Evolutionary conservation across 805 yeast genomes (phyloP).

Genomic region (Cyberlindnera petersonii): DNA sequence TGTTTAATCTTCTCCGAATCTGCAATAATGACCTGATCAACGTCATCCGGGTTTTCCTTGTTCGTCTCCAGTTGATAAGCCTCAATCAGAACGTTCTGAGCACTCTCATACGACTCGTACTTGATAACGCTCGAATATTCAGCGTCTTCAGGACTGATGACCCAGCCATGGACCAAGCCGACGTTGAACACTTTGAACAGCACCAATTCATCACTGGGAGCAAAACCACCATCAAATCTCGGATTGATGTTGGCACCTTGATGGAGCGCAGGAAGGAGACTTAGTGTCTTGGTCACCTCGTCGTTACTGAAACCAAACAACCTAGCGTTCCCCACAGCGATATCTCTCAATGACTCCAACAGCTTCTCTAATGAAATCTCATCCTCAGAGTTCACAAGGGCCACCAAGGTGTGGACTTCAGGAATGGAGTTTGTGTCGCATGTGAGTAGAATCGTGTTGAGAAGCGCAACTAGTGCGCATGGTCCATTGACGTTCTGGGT

Average conservation of each 20-base stretch:
- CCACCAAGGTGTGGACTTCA: slow-evolving; percentile 28
- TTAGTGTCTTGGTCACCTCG: slow-evolving; percentile 39
- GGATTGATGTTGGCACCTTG: slow-evolving; percentile 76
- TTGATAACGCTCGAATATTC: slow-evolving; percentile 35
- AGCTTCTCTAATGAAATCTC: slow-evolving; percentile 38
- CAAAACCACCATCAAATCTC: slow-evolving; percentile 58
- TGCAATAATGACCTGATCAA: slow-evolving; percentile 29
- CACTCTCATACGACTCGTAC: slow-evolving; percentile 50
- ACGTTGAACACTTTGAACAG: slow-evolving; percentile 58
- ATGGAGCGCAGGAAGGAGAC: slow-evolving; percentile 57
- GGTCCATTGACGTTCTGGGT: slow-evolving; percentile 85
- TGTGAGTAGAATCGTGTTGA: slow-evolving; percentile 62
- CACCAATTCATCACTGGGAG: slow-evolving; percentile 46
- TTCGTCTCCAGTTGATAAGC: slow-evolving; percentile 37
- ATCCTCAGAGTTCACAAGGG: slow-evolving; percentile 30
- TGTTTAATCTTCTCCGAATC: slow-evolving; percentile 36
- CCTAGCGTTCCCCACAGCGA: slow-evolving; percentile 32
- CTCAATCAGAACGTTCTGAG: slow-evolving; percentile 54
- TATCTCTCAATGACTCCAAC: slow-evolving; percentile 47
- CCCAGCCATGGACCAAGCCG: slow-evolving; percentile 81
- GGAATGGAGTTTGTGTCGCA: slow-evolving; percentile 28
- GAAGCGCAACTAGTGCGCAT: slow-evolving; percentile 77
- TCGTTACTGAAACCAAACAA: slow-evolving; percentile 25
- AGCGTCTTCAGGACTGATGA: slow-evolving; percentile 41
- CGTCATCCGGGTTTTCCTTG: slow-evolving; percentile 22